These are phyloP conservation scores for Simplicillium aogashimaense DNA, from an alignment of 2,329 filamentous ascomycete genomes.

Conservation along the genomic window DNA sequence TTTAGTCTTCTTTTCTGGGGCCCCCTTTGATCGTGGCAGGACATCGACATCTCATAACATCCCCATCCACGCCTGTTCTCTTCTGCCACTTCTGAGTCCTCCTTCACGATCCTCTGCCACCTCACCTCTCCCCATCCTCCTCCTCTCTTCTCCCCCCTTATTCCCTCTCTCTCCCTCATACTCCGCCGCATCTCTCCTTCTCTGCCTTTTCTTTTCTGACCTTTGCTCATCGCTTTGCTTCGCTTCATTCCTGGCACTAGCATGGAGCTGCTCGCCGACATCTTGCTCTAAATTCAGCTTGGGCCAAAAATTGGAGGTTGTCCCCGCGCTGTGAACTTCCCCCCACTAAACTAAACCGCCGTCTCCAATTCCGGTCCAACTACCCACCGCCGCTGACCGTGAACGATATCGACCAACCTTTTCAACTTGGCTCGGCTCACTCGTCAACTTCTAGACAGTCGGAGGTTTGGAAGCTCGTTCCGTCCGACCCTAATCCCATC, in stretches of 20 bases:
- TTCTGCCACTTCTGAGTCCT: background rate
- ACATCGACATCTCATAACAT: background rate
- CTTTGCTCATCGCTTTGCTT: background rate
- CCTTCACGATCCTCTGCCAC: background rate
- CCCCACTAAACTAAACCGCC: no score
- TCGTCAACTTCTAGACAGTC: no score
- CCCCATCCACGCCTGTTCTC: background rate
- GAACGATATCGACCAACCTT: no score
- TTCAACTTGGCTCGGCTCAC: no score
- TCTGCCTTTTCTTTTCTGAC: background rate
- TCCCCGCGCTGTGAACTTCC: no score
- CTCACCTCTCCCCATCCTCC: background rate
- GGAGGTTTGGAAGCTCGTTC: no score
- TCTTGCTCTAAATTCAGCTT: no score
- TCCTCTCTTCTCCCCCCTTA: background rate
- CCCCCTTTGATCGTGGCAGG: conserved; percentile 1
- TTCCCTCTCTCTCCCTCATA: background rate
- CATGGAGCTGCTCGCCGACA: no score
- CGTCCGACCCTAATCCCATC: no score
- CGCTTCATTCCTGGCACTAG: background rate
- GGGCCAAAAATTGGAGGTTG: no score
- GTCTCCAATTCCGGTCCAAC: no score
- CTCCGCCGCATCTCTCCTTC: background rate
- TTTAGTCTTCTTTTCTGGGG: background rate
- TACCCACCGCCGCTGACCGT: no score